Evolutionary conservation across 2,329 filamentous ascomycete species (phyloP).

Genomic region (Trichoderma oligosporum): DNA sequence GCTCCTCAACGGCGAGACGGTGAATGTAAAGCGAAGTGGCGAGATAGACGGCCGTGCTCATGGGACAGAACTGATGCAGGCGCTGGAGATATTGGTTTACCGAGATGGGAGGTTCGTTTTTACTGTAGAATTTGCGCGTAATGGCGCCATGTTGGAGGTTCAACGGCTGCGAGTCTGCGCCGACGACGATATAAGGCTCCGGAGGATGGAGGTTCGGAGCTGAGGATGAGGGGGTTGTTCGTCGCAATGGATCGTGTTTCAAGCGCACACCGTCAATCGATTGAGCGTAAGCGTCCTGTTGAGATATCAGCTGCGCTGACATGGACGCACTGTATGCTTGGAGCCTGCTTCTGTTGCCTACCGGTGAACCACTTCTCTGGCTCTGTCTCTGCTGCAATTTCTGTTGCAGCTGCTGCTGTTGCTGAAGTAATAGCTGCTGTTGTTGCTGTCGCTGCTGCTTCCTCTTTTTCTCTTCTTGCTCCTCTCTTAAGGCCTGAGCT

Average conservation of each 20-base stretch:
- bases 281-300: constrained; percentile 23
- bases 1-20: constrained; percentile 72
- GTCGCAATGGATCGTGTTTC: constrained; percentile 32
- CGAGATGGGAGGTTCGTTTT: constrained; percentile 75
- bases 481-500: constrained; percentile 37
- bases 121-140: constrained; percentile 89
- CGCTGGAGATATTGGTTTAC: constrained; percentile 81
- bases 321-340: constrained; percentile 30
- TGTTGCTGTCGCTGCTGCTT: constrained; percentile 21
- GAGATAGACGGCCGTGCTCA: constrained; percentile 90
- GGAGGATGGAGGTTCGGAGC: constrained; percentile 30
- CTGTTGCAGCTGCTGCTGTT: constrained; percentile 11
- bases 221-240: constrained; percentile 20
- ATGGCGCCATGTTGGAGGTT: constrained; percentile 80
- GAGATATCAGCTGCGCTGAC: constrained; percentile 27
- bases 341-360: constrained; percentile 22
- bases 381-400: neutral
- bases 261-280: constrained; percentile 55
- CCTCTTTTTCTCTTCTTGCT: constrained; percentile 25
- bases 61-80: constrained; percentile 85
- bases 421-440: neutral
- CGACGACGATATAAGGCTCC: constrained; percentile 56
- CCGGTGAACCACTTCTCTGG: constrained; percentile 11
- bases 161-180: constrained; percentile 68
- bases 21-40: constrained; percentile 86